Evolutionary conservation across 2,329 filamentous ascomycete genomes (phyloP), one percentile per base, ranked within the genome.

Genomic region (Fusarium scirpi): DNA sequence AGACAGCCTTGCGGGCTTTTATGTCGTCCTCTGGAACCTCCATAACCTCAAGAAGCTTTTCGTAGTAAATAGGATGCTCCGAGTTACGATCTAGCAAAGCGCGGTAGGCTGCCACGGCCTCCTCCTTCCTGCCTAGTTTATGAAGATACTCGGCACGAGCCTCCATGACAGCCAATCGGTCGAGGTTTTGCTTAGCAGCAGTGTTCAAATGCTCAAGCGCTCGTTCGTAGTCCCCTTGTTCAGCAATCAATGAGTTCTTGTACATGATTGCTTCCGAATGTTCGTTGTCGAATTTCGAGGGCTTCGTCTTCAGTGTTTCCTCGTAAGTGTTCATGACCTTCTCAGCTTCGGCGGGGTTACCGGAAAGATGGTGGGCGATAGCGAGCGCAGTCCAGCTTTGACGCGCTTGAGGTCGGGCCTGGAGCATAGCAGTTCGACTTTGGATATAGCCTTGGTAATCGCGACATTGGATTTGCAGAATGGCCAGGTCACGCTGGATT

Each of bases 361-460:
- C 96, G n/a, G 90, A 88, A 55, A 99, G 86, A 77, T 99, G 96
- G 78, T 97, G 90, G 38, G 95, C 96, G 61, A 98, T 92, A 43
- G 96, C 96, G 65, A 99, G 84, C n/a, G 94, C 96, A 7, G 96
- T 98, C 97, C 97, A 99, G 82, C 95, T 98, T 82, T 97, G 93
- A 73, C 97, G 89, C 65, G 96, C 78, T 70, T 91, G 89, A 3
- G 96, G 92, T 63, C 92, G 90, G 46, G 92, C 90, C 79, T 96
- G 91, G 71, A 99, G 86, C 91, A 99, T 98, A 59, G 91, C 86
- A 68, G 89, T 91, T 74, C 96, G 89, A 82, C 94, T 98, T 80
- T 95, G 91, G 71, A 98, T 89, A 79, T 98, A 98, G 56, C 96
- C 96, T 71, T 91, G 87, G 81, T 94, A 98, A 83, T 99, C 96